Base-by-base conservation (phyloP, 1,139 yeast species). In the Yamadazyma atlantica region DNA sequence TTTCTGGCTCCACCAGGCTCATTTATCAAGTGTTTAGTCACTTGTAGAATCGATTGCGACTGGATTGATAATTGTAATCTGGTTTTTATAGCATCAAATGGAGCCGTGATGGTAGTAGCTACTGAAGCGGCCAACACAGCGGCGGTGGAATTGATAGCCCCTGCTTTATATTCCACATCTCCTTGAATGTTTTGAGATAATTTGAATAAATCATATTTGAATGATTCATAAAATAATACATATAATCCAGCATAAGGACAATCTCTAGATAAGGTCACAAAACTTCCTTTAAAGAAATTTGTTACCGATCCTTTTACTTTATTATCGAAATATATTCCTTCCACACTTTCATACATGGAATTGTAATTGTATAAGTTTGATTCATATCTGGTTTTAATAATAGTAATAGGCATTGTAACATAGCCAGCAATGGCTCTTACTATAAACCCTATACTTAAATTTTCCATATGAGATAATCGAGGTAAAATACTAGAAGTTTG, bases 221-320 rank as follows among this genome's bases (percentile, higher is more conserved):
- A 72, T 40, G 80, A 73, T 57, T 90, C 97, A 58, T 90, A 90
- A 43, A 88, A 76, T 34, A 89, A 64, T 23, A 92, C 90, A 54
- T 92, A 92, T 6, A 92, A 58, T 1, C 98, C 98, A 3, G 98
- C 97, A 58, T 92, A 87, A 1, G 98, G 98, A 32, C 96, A 94
- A 61, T 92, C 98, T 45, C 98, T 66, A 13, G 89, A 76, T 46
- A 85, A 76, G 0, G 98, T 92, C 3, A 95, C 96, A 3, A 85
- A 79, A 48, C 85, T 85, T 1, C 98, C 98, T 43, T 78, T 75
- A 58, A 89, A 89, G 55, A 90, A 89, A 22, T 96, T 94, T 15
- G 62, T 58, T 1, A 80, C 16, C 3, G 73, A 63, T 7, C 68
- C 68, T 10, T 38, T 38, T 3, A 34, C 38, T 2, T 58, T 56